phyloP scores from a whole-genome alignment of 1,284 basidiomycete genomes.

The Cutaneotrichosporon cavernicola region DNA sequence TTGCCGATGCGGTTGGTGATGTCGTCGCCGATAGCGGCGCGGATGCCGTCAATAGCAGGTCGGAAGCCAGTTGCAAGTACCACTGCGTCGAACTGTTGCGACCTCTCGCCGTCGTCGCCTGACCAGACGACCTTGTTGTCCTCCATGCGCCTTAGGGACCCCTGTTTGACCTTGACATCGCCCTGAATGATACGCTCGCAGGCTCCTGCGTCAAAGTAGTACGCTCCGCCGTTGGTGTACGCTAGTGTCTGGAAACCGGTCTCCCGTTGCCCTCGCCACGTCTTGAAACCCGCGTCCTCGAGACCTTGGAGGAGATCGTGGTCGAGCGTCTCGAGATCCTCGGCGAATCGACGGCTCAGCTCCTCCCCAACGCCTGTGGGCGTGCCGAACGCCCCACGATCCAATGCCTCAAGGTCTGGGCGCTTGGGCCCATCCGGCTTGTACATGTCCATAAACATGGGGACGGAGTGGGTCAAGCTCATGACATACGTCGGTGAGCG shows the following conservation, averaged over 20 bases:
- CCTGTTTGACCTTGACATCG: constrained; percentile 61
- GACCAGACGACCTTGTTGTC: constrained; percentile 30
- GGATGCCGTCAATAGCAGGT: constrained; percentile 49
- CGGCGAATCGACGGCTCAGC: constrained; percentile 27
- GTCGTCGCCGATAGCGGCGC: constrained; percentile 55
- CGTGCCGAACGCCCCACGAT: constrained; percentile 56
- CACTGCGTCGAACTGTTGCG: constrained; percentile 64
- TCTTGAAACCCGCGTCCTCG: constrained; percentile 58
- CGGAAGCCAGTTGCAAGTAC: constrained; percentile 64
- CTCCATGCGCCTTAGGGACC: constrained; percentile 33
- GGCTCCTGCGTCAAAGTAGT: constrained; percentile 45
- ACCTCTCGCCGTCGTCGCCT: constrained; percentile 38
- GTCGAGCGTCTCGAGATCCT: constrained; percentile 30
- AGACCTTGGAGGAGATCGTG: constrained; percentile 58
- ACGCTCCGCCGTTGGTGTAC: constrained; percentile 33
- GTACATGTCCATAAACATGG: constrained; percentile 47
- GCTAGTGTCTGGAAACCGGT: constrained; percentile 31
- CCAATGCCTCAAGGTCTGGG: constrained; percentile 55
- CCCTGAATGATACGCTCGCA: constrained; percentile 37
- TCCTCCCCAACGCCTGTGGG: constrained; percentile 33
- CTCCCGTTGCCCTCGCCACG: constrained; percentile 33
- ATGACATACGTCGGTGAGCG: constrained; percentile 64
- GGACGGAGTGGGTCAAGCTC: constrained; percentile 54
- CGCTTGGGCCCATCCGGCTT: constrained; percentile 54
- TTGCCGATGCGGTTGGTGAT: constrained; percentile 55